Evolutionary conservation across 2,329 filamentous ascomycete species (phyloP).

Genomic region (Epichloe sibirici): DNA sequence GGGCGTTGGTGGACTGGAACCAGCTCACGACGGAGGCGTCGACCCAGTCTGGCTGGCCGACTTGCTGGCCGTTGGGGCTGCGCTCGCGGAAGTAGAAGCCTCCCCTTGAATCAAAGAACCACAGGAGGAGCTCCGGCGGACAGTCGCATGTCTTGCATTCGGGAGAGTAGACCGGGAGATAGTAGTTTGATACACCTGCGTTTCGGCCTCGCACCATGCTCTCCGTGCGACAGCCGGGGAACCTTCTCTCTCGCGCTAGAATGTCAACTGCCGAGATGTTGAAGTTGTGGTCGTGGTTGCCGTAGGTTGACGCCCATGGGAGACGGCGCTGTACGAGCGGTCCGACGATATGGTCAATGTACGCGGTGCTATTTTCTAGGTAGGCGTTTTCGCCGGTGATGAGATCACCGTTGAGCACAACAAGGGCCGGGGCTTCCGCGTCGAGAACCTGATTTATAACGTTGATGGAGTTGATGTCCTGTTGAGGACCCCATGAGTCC

Average conservation of each 20-base stretch:
- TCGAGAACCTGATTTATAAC: conserved; percentile 49
- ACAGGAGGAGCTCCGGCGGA: conserved; percentile 39
- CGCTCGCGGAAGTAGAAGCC: conserved; percentile 36
- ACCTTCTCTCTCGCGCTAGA: conserved; percentile 28
- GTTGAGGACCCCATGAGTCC: conserved; percentile 31
- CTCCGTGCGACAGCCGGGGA: conserved; percentile 25
- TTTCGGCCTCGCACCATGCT: conserved; percentile 25
- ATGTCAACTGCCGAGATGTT: conserved; percentile 39
- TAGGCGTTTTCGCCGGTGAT: conserved; percentile 55
- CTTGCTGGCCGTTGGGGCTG: conserved; percentile 15
- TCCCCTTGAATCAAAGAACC: conserved; percentile 63
- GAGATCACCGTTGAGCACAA: conserved; percentile 60
- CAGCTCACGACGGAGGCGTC: conserved; percentile 30
- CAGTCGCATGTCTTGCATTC: conserved; percentile 22
- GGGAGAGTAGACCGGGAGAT: conserved; percentile 30
- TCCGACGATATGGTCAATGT: conserved; percentile 46
- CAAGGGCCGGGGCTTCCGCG: conserved; percentile 43
- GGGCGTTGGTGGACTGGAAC: conserved; percentile 25
- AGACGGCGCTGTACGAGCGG: conserved; percentile 44
- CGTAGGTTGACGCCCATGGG: conserved; percentile 56
- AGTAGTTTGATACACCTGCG: conserved; percentile 34
- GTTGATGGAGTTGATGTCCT: conserved; percentile 42
- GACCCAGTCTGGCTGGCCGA: conserved; percentile 33
- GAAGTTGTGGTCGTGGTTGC: conserved; percentile 54
- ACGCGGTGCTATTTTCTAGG: conserved; percentile 38